These are phyloP conservation scores for Hydnomerulius pinastri DNA, from an alignment of 768 basidiomycete species.

Conservation along the genomic window DNA sequence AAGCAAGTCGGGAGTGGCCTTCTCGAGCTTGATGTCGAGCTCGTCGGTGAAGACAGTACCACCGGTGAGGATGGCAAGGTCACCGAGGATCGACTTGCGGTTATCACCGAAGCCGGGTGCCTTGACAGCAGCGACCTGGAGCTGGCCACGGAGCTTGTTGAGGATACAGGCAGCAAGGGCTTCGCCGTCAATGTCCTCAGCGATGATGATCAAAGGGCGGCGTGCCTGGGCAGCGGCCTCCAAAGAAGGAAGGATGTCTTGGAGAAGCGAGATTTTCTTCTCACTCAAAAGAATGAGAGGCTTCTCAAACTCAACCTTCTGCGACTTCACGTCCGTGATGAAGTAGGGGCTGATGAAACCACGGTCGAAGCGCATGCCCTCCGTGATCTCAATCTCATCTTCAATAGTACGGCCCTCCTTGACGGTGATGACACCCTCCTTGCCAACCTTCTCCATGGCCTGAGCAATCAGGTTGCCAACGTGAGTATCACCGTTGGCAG, in stretches of 20 bases:
- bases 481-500: conserved; percentile 79
- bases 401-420: conserved; percentile 98
- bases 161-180: conserved; percentile 97
- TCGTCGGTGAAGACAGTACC: conserved; percentile 97
- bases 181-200: conserved; percentile 97
- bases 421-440: conserved; percentile 99
- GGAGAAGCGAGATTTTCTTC: conserved; percentile 95
- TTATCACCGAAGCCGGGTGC: conserved; percentile 99
- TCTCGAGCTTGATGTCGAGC: conserved; percentile 96
- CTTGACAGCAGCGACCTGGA: conserved; percentile 93
- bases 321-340: conserved; percentile 95
- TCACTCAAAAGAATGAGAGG: conserved; percentile 91
- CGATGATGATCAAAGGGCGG: conserved; percentile 93
- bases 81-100: conserved; percentile 97
- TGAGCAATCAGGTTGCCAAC: conserved; percentile 94
- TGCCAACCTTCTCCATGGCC: conserved; percentile 99
- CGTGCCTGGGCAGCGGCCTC: conserved; percentile 79
- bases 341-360: conserved; percentile 99
- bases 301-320: conserved; percentile 97
- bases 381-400: conserved; percentile 98
- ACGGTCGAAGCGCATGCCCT: conserved; percentile 99
- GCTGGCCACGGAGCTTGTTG: conserved; percentile 98
- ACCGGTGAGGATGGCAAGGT: conserved; percentile 95
- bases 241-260: conserved; percentile 93
- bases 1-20: conserved; percentile 83